Evolutionary conservation across 192 early-diverging fungal species (phyloP), one percentile per base, ranked within the genome.

Genomic region (Paraglomus brasilianum): DNA sequence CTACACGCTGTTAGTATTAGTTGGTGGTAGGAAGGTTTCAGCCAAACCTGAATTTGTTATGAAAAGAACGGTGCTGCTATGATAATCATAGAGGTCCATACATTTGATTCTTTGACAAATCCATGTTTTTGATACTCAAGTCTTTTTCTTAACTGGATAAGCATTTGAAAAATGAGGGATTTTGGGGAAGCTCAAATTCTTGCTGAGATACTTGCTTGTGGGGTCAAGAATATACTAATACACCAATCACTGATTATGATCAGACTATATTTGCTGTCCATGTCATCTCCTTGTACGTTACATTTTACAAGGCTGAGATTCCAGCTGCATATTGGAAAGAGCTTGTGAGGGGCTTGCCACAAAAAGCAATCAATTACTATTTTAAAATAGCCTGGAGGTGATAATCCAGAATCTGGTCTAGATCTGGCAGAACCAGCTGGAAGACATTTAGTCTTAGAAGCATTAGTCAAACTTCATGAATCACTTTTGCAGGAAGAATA

Each of bases 121-220:
- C 41, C 17, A 65, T 48, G 22, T 21, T 30, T 43, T 49, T 49
- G 62, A 65, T 30, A 49, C 62, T 65, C 62, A 65, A 65, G 38
- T 11, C 13, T 48, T 65, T 65, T 65, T 43, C 45, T 45, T 61
- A 61, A 61, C 59, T 45, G 59, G 59, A 61, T 45, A 61, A 61
- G 19, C 59, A 61, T 44, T 61, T 61, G 59, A 61, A 61, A 61
- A 61, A 61, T 45, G 59, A 45, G n/a, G n/a, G 41, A 43, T 43
- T 61, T 44, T 61, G 59, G 59, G 41, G 59, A 61, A 61, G 40
- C 59, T 8, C 59, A 61, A 61, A 61, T 61, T 45, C 42, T 61
- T 61, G 59, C 42, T 36, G 59, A 61, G 59, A 45, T 44, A 22
- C 55, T 57, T 38, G n/a, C 30, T 14, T 57, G n/a, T 57, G 55